A percentile compares a stretch with the other conserved stretches of the same genome.
phyloP scores from a whole-genome alignment of 2,329 filamentous ascomycete genomes.

The Aureobasidium sp. region DNA sequence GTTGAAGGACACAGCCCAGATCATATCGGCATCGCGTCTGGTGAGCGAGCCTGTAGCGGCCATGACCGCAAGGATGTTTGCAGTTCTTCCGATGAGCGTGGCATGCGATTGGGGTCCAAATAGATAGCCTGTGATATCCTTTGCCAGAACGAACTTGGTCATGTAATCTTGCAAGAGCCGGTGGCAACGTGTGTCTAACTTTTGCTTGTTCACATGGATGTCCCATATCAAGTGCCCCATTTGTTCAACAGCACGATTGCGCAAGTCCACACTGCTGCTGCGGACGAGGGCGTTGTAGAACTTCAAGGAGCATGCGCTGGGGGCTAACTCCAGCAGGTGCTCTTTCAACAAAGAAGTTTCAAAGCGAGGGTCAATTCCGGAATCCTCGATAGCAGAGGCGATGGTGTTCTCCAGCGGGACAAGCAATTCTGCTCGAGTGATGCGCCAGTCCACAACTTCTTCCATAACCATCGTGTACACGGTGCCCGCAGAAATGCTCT shows the following conservation, averaged over 20 bases:
- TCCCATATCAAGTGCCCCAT: slow-evolving; percentile 64
- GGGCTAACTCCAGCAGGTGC: slow-evolving; percentile 6
- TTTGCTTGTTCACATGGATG: slow-evolving; percentile 44
- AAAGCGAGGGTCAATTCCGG: not conserved
- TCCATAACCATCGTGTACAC: not conserved
- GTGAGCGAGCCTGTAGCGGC: slow-evolving; percentile 69
- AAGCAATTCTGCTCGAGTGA: slow-evolving; percentile 9
- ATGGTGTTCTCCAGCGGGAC: slow-evolving; percentile 13
- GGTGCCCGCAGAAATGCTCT: not conserved
- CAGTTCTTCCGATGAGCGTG: slow-evolving; percentile 72
- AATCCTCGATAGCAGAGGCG: slow-evolving; percentile 38
- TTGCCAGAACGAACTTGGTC: slow-evolving; percentile 58
- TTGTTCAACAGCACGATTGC: slow-evolving; percentile 65
- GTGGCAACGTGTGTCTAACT: slow-evolving; percentile 29
- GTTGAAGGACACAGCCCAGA: slow-evolving; percentile 75
- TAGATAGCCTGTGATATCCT: slow-evolving; percentile 74
- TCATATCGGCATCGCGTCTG: slow-evolving; percentile 60
- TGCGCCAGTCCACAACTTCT: not conserved
- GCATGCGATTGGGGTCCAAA: slow-evolving; percentile 87
- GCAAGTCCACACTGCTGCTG: slow-evolving; percentile 83
- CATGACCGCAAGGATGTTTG: slow-evolving; percentile 80
- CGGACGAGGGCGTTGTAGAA: slow-evolving; percentile 63
- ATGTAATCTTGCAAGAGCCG: slow-evolving; percentile 55
- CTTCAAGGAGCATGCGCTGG: slow-evolving; percentile 60
- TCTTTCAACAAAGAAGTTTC: not conserved